These are phyloP conservation scores for Bremia lactucae DNA, from an alignment of 352 stramenopile species.

Conservation along the genomic window DNA sequence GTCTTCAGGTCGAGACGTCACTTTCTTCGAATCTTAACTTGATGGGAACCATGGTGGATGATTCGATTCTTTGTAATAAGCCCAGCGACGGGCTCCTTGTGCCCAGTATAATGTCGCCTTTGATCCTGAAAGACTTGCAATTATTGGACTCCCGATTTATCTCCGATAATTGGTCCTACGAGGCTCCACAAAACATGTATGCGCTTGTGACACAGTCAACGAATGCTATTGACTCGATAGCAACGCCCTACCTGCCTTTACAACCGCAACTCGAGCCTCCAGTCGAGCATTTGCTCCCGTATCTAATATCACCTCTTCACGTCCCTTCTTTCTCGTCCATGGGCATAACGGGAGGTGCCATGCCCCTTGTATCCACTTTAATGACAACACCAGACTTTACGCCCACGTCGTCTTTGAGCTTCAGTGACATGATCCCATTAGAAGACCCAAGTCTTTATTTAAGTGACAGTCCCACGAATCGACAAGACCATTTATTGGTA, in stretches of 20 bases:
- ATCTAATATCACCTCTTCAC: conserved; percentile 23
- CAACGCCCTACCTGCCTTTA: conserved; percentile 22
- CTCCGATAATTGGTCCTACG: conserved; percentile 31
- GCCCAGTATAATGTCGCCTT: conserved; percentile 21
- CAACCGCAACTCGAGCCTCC: conserved; percentile 18
- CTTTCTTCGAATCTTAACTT: conserved; percentile 1
- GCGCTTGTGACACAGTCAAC: conserved; percentile 26
- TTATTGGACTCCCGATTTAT: conserved; percentile 43
- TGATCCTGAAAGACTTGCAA: conserved; percentile 28
- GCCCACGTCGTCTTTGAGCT: conserved; percentile 18
- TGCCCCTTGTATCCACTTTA: conserved; percentile 24
- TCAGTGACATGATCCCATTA: conserved; percentile 39
- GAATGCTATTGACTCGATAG: conserved; percentile 20
- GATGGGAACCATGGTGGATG: conserved; percentile 4
- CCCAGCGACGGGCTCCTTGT: conserved; percentile 14
- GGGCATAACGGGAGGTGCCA: conserved; percentile 21
- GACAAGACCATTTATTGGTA: too few relatives aligned
- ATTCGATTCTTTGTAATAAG: conserved; percentile 10
- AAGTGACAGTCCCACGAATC: conserved; percentile 28
- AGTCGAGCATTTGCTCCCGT: not conserved
- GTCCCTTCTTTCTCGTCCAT: conserved; percentile 17
- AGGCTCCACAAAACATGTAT: conserved; percentile 48
- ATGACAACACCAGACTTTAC: conserved; percentile 18
- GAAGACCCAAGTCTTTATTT: conserved; percentile 31
- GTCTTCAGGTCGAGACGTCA: conserved; percentile 16